These are phyloP conservation scores for Boehmeria nivea DNA, from an alignment of 306 rosid genomes.

Conservation along the genomic window DNA sequence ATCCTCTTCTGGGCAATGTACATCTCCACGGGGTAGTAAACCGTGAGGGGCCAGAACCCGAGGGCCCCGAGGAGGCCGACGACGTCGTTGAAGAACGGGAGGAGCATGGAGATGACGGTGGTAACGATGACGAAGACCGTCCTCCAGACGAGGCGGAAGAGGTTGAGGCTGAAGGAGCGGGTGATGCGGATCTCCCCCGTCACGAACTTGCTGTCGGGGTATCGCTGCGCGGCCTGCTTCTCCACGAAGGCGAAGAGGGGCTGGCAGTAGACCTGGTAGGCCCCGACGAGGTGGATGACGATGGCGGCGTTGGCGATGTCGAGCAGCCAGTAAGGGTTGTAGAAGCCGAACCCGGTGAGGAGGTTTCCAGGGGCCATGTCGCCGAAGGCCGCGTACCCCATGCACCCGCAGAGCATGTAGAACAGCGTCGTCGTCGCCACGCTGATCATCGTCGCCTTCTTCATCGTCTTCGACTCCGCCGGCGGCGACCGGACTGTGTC, in stretches of 20 bases:
- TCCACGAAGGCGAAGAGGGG: slow-evolving; percentile 73
- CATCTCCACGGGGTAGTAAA: slow-evolving; percentile 81
- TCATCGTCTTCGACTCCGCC: slow-evolving; percentile 69
- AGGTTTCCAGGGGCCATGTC: slow-evolving; percentile 69
- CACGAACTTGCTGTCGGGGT: slow-evolving; percentile 45
- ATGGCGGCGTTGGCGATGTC: slow-evolving; percentile 82
- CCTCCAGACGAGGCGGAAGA: slow-evolving; percentile 61
- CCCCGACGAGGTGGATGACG: slow-evolving; percentile 76
- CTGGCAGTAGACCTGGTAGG: slow-evolving; percentile 71
- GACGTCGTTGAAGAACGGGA: slow-evolving; percentile 69
- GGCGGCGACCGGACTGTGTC: slow-evolving; percentile 71
- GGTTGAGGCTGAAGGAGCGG: slow-evolving; percentile 44
- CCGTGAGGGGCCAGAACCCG: slow-evolving; percentile 76
- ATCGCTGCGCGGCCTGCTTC: slow-evolving; percentile 22
- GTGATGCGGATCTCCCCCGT: slow-evolving; percentile 32
- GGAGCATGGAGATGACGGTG: slow-evolving; percentile 58
- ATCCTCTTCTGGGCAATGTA: slow-evolving; percentile 55
- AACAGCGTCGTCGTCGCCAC: slow-evolving; percentile 52
- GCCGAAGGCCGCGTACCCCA: slow-evolving; percentile 74
- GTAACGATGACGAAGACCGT: slow-evolving; percentile 43
- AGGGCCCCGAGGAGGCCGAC: slow-evolving; percentile 74
- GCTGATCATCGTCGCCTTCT: slow-evolving; percentile 47
- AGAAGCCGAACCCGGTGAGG: slow-evolving; percentile 69
- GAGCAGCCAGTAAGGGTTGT: slow-evolving; percentile 67
- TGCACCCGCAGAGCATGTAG: slow-evolving; percentile 83